These are phyloP conservation scores for Ogataea saltuana DNA, from an alignment of 805 yeast species.

Conservation along the genomic window DNA sequence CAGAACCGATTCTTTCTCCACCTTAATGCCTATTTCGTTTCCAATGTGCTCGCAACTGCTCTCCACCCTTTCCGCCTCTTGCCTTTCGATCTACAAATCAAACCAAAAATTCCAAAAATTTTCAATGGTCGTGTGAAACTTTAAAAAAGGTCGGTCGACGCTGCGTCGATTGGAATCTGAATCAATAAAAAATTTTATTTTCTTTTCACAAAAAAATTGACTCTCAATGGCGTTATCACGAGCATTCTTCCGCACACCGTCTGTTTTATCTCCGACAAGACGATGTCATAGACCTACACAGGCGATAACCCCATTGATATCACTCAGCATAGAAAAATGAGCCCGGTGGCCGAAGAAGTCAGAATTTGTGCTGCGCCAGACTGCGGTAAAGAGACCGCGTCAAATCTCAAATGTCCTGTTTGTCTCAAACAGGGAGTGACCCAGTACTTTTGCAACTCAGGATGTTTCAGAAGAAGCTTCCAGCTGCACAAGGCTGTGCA, in stretches of 20 bases:
- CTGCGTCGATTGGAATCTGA: neutral
- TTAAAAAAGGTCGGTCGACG: constrained; percentile 4
- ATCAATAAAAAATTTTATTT: constrained; percentile 1
- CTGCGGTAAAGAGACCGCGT: constrained; percentile 80
- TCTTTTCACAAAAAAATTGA: neutral
- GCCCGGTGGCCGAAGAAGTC: constrained; percentile 16
- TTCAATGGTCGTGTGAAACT: neutral
- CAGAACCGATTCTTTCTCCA: too few relatives aligned
- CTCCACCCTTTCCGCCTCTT: too few relatives aligned
- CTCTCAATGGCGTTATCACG: neutral
- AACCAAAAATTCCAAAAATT: neutral
- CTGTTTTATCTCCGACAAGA: too few relatives aligned
- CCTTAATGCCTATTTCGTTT: too few relatives aligned
- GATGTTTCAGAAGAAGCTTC: constrained; percentile 77
- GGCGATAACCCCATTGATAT: neutral
- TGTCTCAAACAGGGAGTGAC: constrained; percentile 73
- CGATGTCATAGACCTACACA: too few relatives aligned
- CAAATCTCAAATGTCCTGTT: constrained; percentile 84
- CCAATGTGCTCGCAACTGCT: too few relatives aligned
- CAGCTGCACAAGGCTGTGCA: constrained; percentile 75
- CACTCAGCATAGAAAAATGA: constrained; percentile 4
- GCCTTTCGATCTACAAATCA: neutral
- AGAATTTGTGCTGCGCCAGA: constrained; percentile 68
- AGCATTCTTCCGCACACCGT: too few relatives aligned
- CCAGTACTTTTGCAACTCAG: constrained; percentile 76